These are phyloP conservation scores for Knufia petricola DNA, from an alignment of 2,329 filamentous ascomycete species.

Conservation along the genomic window DNA sequence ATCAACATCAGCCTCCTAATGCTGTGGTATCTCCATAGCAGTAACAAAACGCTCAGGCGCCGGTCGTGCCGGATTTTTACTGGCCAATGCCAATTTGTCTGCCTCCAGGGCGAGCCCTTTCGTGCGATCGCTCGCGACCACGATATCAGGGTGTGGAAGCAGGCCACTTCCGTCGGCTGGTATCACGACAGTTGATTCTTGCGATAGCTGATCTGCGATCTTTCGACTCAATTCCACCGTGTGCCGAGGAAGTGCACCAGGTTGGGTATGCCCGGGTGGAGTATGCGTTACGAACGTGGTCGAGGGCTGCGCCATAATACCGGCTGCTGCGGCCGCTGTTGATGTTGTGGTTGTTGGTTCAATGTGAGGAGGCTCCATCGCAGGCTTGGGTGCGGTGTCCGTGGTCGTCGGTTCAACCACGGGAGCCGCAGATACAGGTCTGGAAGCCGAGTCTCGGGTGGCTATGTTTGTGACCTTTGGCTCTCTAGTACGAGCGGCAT, in stretches of 20 bases:
- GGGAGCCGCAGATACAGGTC: too few species aligned
- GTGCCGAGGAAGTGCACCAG: constrained; percentile 16
- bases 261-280: constrained; percentile 15
- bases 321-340: not conserved
- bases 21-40: constrained; percentile 14
- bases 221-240: constrained; percentile 13
- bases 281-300: constrained; percentile 5
- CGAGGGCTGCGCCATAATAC: not conserved
- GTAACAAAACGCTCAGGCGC: constrained; percentile 21
- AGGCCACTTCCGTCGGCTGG: constrained; percentile 15
- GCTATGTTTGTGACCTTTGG: too few species aligned
- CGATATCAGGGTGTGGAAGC: constrained; percentile 15
- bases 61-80: constrained; percentile 10
- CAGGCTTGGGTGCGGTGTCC: too few species aligned
- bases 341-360: not conserved
- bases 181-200: constrained; percentile 16
- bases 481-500: too few species aligned
- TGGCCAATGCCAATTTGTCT: constrained; percentile 15
- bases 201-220: constrained; percentile 11
- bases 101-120: constrained; percentile 20
- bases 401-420: too few species aligned
- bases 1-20: not conserved
- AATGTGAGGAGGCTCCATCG: too few species aligned
- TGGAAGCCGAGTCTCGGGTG: too few species aligned
- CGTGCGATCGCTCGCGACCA: constrained; percentile 15